Evolutionary conservation across 768 basidiomycete species (phyloP), one percentile per base, ranked within the genome.

Genomic region (Neoboletus magnificus): DNA sequence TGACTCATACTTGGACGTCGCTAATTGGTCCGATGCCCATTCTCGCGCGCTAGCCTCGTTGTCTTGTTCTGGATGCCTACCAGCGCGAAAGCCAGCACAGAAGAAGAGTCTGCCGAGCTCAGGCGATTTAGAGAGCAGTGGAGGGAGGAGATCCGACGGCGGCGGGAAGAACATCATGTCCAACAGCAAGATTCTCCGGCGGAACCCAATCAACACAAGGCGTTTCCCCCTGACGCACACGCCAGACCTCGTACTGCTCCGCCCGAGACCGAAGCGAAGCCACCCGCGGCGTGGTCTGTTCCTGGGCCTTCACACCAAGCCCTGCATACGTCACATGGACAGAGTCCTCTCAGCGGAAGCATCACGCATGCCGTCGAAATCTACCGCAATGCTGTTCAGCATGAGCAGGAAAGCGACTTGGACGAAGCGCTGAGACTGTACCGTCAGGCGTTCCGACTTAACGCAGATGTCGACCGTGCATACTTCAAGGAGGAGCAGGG

Each of bases 351-450:
- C 49, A 75, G 76, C 33, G 70, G 66, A 10, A 63, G 42, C 20
- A 73, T 82, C 29, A 64, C 68, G 41, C 73, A 67, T 45, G 90
- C 91, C 5, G 73, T 92, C 43, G 79, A 80, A 10, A 61, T 85
- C 13, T 97, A 96, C 68, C 72, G 79, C 29, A 77, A 73, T 20
- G 93, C 93, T 10, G 79, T 93, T 30, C 77, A 82, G 37, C 76
- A 81, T 44, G 93, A 97, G 69, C 87, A 91, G 66, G 73, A 72
- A 42, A 84, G 91, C 37, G 75, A 87, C 56, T 75, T 92, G 47
- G 88, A 93, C 59, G 82, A 87, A 33, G 93, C 93, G 12, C 71
- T 93, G 11, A 65, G 71, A 25, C 72, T 93, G 9, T 97, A 96
- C 64, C 84, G 91, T 11, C 82, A 83, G 57, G 91, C 91, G 2